Percentiles rank a stretch among this genome's conserved stretches.
Evolutionary conservation across 2,329 filamentous ascomycete genomes (phyloP).

Genomic region (Blumeriella jaapii): DNA sequence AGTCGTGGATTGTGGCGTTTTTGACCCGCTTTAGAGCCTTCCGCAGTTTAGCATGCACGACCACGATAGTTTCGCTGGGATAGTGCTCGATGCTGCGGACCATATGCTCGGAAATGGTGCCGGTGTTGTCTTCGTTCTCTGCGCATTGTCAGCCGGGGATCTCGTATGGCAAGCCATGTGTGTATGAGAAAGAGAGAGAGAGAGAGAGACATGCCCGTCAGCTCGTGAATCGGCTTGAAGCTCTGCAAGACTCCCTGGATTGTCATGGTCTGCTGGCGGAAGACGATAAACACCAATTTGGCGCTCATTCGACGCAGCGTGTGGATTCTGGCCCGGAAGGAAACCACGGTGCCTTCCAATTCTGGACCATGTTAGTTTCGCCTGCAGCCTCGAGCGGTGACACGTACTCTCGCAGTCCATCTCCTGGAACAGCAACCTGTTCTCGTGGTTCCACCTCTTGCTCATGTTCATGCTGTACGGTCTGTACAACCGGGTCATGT

Average conservation of each 20-base stretch:
- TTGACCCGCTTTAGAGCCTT: constrained; percentile 63
- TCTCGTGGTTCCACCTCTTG: constrained; percentile 23
- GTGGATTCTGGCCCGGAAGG: constrained; percentile 62
- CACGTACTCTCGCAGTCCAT: constrained; percentile 22
- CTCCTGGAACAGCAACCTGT: constrained; percentile 24
- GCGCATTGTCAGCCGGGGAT: constrained; percentile 8
- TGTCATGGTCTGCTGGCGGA: constrained; percentile 73
- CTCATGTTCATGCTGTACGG: constrained; percentile 28
- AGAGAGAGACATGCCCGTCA: constrained; percentile 13
- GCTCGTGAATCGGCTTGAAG: constrained; percentile 15
- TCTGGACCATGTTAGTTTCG: constrained; percentile 11
- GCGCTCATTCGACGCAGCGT: constrained; percentile 73
- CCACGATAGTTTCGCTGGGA: constrained; percentile 65
- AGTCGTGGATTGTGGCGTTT: constrained; percentile 61
- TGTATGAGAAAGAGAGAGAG: too few species aligned
- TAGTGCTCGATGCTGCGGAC: constrained; percentile 81
- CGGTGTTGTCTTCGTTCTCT: constrained; percentile 27
- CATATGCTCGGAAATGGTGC: constrained; percentile 59
- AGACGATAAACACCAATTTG: constrained; percentile 73
- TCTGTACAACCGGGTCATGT: constrained; percentile 24
- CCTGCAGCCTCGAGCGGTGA: background rate
- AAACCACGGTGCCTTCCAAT: constrained; percentile 21
- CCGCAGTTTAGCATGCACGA: constrained; percentile 63
- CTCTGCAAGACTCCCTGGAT: constrained; percentile 66
- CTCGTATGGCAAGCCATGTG: too few species aligned